phyloP scores from a whole-genome alignment of 495 filamentous ascomycete genomes.

The Aspergillus sclerotioniger region DNA sequence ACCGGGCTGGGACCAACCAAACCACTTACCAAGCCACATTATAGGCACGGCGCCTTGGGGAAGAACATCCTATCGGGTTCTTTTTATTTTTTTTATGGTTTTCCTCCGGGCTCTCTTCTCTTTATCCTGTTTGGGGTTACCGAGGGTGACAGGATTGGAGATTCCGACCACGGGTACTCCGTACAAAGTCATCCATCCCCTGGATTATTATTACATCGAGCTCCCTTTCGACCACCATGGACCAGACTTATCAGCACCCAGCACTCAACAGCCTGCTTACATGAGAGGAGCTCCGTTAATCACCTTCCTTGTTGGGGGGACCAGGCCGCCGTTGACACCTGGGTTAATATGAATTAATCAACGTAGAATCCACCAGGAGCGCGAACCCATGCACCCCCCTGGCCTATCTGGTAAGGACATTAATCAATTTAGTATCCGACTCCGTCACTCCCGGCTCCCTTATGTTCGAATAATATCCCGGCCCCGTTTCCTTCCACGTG shows the following conservation, averaged over 20 bases:
- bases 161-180: not conserved
- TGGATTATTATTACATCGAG: no score
- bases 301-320: not conserved
- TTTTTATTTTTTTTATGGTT: no score
- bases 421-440: not conserved
- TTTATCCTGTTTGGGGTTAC: no score
- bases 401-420: not conserved
- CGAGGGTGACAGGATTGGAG: not conserved
- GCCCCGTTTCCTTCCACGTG: conserved; percentile 19
- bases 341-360: not conserved
- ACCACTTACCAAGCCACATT: not conserved
- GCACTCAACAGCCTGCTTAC: not conserved
- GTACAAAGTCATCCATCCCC: no score
- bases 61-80: no score
- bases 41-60: not conserved
- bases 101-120: no score
- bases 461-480: conserved; percentile 6
- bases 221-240: no score
- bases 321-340: not conserved
- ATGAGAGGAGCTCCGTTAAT: not conserved
- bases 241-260: no score
- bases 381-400: not conserved
- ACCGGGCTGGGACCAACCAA: not conserved
- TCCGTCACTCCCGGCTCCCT: no score
- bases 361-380: not conserved